Conservation (phyloP, 371 early-diverging fungal species). For the Scutellospora calospora region DNA sequence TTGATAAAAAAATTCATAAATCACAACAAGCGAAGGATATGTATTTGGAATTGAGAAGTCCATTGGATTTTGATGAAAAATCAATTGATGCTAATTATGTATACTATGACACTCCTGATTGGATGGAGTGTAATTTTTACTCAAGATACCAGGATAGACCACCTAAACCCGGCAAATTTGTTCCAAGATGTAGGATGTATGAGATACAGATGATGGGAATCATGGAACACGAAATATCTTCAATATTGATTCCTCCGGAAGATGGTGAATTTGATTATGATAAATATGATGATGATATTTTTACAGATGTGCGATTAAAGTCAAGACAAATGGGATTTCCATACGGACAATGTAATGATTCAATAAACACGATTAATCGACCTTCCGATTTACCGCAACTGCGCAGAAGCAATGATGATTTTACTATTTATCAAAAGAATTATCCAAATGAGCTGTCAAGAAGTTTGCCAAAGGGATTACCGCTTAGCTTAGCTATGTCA, state of each 20-base stretch:
- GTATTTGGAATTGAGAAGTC: slow-evolving; percentile 61
- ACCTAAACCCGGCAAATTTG: slow-evolving; percentile 64
- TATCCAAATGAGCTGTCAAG: neutral
- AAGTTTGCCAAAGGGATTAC: slow-evolving; percentile 24
- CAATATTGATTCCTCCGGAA: slow-evolving; percentile 64
- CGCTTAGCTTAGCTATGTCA: neutral
- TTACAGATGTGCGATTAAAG: slow-evolving; percentile 42
- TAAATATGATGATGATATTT: slow-evolving; percentile 63
- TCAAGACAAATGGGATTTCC: neutral
- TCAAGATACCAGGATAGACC: slow-evolving; percentile 62
- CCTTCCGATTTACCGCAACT: neutral
- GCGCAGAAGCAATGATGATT: neutral
- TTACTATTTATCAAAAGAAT: neutral
- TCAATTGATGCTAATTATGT: slow-evolving; percentile 52
- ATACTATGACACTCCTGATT: slow-evolving; percentile 87
- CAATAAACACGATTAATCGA: neutral
- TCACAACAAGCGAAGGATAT: slow-evolving; percentile 47
- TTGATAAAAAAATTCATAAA: slow-evolving; percentile 31
- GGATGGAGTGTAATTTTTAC: slow-evolving; percentile 94
- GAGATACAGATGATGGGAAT: slow-evolving; percentile 86
- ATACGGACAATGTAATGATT: neutral
- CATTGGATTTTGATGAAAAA: slow-evolving; percentile 62
- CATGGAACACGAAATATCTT: slow-evolving; percentile 72
- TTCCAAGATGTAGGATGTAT: slow-evolving; percentile 82
- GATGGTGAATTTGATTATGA: slow-evolving; percentile 54